Conservation (phyloP, 495 filamentous ascomycete species). For the Cryomyces antarcticus region DNA sequence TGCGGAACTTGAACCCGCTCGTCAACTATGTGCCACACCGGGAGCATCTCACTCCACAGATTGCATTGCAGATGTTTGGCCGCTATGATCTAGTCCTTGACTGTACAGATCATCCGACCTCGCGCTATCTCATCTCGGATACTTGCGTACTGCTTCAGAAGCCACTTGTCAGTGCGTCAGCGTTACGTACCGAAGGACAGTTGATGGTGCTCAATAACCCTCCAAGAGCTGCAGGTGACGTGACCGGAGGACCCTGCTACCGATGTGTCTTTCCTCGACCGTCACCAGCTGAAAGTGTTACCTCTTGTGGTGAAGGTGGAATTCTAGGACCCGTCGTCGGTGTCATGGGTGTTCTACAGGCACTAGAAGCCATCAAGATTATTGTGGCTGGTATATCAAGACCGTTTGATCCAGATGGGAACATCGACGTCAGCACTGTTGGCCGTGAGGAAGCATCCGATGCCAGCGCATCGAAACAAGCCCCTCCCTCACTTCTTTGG, state of each 20-base stretch:
- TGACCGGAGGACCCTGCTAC: conserved; percentile 59
- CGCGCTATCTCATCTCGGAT: conserved; percentile 86
- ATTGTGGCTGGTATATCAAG: conserved; percentile 26
- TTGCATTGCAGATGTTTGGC: conserved; percentile 39
- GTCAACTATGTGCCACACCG: conserved; percentile 39
- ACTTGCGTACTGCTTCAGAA: conserved; percentile 60
- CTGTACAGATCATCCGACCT: conserved; percentile 81
- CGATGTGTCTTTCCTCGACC: conserved; percentile 80
- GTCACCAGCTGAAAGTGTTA: conserved; percentile 55
- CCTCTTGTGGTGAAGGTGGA: conserved; percentile 77
- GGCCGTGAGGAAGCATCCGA: neutral
- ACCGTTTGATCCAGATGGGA: conserved; percentile 1
- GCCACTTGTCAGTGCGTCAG: conserved; percentile 72
- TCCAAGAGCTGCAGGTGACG: conserved; percentile 28
- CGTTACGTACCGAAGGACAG: conserved; percentile 71
- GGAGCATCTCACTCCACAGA: conserved; percentile 39
- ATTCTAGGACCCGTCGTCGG: conserved; percentile 87
- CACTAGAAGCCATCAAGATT: conserved; percentile 73
- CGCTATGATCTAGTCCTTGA: conserved; percentile 74
- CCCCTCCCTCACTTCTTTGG: conserved; percentile 35
- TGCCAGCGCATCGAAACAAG: neutral
- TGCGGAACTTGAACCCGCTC: conserved; percentile 44
- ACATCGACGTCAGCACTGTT: neutral
- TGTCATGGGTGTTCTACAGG: conserved; percentile 82
- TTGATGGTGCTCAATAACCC: conserved; percentile 65